Evolutionary conservation across 352 stramenopile species (phyloP).

Genomic region (Thraustochytrium striatum): DNA sequence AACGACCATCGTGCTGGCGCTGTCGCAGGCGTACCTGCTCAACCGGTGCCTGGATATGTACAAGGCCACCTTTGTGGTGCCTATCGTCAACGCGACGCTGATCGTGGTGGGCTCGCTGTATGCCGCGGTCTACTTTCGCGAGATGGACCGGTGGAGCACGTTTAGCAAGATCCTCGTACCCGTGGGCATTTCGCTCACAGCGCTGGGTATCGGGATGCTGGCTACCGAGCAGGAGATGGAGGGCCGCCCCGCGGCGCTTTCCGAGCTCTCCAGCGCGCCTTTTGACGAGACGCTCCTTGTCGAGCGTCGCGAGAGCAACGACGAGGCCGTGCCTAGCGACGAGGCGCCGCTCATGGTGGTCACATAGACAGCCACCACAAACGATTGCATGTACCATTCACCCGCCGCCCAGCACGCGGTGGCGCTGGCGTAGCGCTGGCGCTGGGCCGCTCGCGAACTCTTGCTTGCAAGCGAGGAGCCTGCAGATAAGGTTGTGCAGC

Average conservation of each 20-base stretch:
- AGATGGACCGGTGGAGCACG: conserved; percentile 8
- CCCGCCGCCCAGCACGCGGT: too few species aligned
- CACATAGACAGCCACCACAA: too few species aligned
- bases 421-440: too few species aligned
- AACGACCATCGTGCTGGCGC: conserved; percentile 2
- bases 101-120: conserved; percentile 29
- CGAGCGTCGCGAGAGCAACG: too few species aligned
- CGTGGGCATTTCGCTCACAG: conserved; percentile 8
- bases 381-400: too few species aligned
- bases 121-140: conserved; percentile 33
- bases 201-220: conserved; percentile 14
- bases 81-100: conserved; percentile 22
- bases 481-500: too few species aligned
- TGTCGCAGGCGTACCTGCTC: neutral
- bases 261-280: neutral
- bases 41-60: conserved; percentile 31
- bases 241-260: too few species aligned
- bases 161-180: neutral
- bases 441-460: too few species aligned
- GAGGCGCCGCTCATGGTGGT: too few species aligned
- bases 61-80: conserved; percentile 32
- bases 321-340: too few species aligned
- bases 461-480: too few species aligned
- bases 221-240: conserved; percentile 18
- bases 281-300: conserved; percentile 9